Evolutionary conservation across 108 stramenopile species (phyloP).

Genomic region (Cylindrotheca closterium): DNA sequence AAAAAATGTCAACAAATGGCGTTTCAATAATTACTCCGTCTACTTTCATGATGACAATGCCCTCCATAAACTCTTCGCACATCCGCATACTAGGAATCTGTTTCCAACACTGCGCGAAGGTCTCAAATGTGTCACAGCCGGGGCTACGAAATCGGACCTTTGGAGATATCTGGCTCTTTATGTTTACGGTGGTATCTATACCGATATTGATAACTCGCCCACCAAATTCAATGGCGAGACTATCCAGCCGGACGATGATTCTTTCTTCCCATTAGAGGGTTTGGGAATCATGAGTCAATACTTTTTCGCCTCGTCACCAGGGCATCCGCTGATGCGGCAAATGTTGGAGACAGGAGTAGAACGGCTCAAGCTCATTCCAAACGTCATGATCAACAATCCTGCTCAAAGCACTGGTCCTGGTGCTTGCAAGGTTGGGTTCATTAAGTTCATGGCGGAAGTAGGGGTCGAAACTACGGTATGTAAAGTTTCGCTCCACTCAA

Average conservation of each 20-base stretch:
- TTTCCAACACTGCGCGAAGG: constrained; percentile 55
- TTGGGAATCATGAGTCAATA: constrained; percentile 50
- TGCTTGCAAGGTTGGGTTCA: constrained; percentile 10
- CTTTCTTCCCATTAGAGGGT: constrained; percentile 56
- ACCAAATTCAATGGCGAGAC: constrained; percentile 18
- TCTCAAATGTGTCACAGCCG: constrained; percentile 40
- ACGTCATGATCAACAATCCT: constrained; percentile 23
- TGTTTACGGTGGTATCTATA: constrained; percentile 69
- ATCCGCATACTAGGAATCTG: constrained; percentile 12
- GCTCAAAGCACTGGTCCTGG: constrained; percentile 41
- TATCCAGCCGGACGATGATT: constrained; percentile 48
- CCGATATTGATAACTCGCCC: constrained; percentile 59
- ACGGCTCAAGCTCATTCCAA: constrained; percentile 9
- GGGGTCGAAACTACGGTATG: constrained; percentile 1
- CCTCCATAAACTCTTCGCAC: constrained; percentile 45
- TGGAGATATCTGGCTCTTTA: constrained; percentile 56
- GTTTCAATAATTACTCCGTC: constrained; percentile 43
- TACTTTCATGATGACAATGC: constrained; percentile 72
- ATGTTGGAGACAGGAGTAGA: constrained; percentile 25
- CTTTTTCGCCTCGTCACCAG: constrained; percentile 61
- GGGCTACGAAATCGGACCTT: constrained; percentile 60
- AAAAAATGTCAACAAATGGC: constrained; percentile 44
- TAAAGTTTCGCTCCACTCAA: no score
- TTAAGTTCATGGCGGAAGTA: constrained; percentile 14
- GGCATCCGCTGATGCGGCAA: constrained; percentile 61